A percentile compares a stretch with the other conserved stretches of the same genome.
Conservation (phyloP, 2,329 filamentous ascomycete genomes). For the Rutstroemia sp. region DNA sequence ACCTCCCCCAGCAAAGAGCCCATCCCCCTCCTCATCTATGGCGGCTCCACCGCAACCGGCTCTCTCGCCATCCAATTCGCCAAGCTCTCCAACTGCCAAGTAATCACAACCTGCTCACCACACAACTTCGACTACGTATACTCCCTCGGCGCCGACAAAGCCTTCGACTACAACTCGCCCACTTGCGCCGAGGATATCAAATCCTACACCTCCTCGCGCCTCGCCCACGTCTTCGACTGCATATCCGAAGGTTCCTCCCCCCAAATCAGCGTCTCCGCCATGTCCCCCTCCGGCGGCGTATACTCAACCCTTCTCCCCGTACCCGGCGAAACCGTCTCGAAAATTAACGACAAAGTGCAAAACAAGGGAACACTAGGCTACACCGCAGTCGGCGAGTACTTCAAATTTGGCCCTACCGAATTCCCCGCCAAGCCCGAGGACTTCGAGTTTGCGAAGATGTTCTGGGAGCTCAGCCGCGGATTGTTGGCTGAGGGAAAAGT, state of each 20-base stretch:
- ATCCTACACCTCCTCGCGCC: constrained; percentile 35
- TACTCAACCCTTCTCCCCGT: constrained; percentile 36
- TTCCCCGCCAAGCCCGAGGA: constrained; percentile 25
- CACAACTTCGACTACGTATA: constrained; percentile 41
- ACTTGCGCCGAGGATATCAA: constrained; percentile 39
- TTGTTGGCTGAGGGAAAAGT: constrained; percentile 34
- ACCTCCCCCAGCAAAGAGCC: constrained; percentile 31
- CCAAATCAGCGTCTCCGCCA: constrained; percentile 33
- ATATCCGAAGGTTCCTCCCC: constrained; percentile 33
- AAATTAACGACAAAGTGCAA: constrained; percentile 33
- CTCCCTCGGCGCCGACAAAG: constrained; percentile 36
- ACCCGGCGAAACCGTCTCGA: constrained; percentile 33
- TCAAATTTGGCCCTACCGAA: constrained; percentile 18
- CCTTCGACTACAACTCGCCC: constrained; percentile 43
- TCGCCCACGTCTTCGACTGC: constrained; percentile 41
- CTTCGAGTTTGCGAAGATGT: constrained; percentile 32
- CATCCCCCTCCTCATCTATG: constrained; percentile 40
- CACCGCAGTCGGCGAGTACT: constrained; percentile 34
- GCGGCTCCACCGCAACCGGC: constrained; percentile 43
- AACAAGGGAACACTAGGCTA: constrained; percentile 33
- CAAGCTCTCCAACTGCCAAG: constrained; percentile 32
- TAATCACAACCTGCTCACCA: constrained; percentile 40
- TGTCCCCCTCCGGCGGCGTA: constrained; percentile 31
- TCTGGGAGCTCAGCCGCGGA: constrained; percentile 30
- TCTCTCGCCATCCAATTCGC: constrained; percentile 42